Conservation (phyloP, 441 rosid genomes). For the Erysimum cheiri region DNA sequence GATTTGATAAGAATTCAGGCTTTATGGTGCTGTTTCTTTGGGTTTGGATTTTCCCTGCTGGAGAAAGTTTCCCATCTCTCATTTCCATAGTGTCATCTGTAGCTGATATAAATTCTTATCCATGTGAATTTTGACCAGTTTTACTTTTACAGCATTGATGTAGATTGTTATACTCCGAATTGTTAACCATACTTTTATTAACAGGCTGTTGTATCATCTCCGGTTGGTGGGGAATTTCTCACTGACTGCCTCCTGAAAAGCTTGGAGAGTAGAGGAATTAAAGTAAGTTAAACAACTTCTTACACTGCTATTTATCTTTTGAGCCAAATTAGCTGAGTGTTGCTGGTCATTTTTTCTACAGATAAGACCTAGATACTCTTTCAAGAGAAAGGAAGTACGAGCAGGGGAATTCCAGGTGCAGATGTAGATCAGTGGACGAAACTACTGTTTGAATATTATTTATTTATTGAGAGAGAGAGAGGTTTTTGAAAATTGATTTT, state of each 20-base stretch:
- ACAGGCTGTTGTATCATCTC: slow-evolving; percentile 84
- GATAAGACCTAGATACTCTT: slow-evolving; percentile 97
- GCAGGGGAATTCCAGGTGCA: slow-evolving; percentile 93
- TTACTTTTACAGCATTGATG: neutral
- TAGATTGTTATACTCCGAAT: slow-evolving; percentile 6
- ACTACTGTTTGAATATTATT: slow-evolving; percentile 19
- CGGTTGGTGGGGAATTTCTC: slow-evolving; percentile 95
- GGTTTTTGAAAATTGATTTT: neutral
- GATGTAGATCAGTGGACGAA: slow-evolving; percentile 31
- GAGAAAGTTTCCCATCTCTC: slow-evolving; percentile 5
- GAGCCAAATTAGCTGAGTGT: slow-evolving; percentile 14
- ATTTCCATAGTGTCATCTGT: slow-evolving; percentile 11
- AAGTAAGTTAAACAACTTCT: slow-evolving; percentile 53
- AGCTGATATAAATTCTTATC: slow-evolving; percentile 14
- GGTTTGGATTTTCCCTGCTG: slow-evolving; percentile 18
- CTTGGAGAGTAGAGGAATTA: slow-evolving; percentile 92
- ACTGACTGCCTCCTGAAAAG: slow-evolving; percentile 95
- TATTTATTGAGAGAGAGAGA: slow-evolving; percentile 8
- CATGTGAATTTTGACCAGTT: slow-evolving; percentile 8
- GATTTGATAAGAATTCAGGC: slow-evolving; percentile 18
- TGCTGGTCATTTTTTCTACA: slow-evolving; percentile 46
- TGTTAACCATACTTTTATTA: slow-evolving; percentile 23
- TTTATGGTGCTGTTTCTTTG: slow-evolving; percentile 18
- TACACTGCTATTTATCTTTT: neutral
- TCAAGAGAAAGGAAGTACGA: slow-evolving; percentile 94